A percentile compares a stretch with the other conserved stretches of the same genome.
These are phyloP conservation scores for Alternaria gaisen DNA, from an alignment of 2,329 filamentous ascomycete genomes.

Conservation along the genomic window DNA sequence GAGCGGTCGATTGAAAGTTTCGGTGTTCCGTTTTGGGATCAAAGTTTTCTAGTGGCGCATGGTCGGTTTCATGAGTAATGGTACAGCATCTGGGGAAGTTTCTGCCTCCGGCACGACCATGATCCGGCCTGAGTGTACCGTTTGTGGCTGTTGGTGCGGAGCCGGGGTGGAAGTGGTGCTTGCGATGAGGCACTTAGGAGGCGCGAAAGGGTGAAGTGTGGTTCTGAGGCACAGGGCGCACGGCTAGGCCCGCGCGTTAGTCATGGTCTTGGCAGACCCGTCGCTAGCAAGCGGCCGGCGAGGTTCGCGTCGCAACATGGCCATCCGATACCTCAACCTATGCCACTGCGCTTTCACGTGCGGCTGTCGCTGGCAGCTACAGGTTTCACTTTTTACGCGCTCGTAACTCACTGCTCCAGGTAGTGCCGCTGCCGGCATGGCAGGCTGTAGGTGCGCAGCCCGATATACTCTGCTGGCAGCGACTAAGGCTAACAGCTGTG, in stretches of 20 bases:
- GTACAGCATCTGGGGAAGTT: conserved; percentile 31
- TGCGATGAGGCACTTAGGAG: conserved; percentile 6
- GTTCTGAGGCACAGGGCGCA: neutral
- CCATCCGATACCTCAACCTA: neutral
- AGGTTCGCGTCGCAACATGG: neutral
- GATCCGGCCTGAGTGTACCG: conserved; percentile 30
- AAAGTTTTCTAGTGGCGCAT: conserved; percentile 42
- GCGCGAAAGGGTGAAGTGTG: neutral
- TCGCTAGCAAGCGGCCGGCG: neutral
- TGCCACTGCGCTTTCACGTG: neutral
- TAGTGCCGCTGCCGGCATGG: neutral
- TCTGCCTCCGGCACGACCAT: conserved; percentile 26
- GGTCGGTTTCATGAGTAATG: conserved; percentile 39
- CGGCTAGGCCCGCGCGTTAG: conserved; percentile 1
- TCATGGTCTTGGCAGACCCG: conserved; percentile 13
- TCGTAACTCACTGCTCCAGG: neutral
- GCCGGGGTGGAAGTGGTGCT: conserved; percentile 6
- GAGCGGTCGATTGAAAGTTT: conserved; percentile 31
- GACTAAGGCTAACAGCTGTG: neutral
- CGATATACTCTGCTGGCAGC: neutral
- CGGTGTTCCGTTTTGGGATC: conserved; percentile 27
- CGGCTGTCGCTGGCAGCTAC: neutral
- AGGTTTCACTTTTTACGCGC: neutral
- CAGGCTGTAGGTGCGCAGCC: neutral
- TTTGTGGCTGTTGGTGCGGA: conserved; percentile 19